Conservation (phyloP, 2,329 filamentous ascomycete species). For the Botrytis galanthina region DNA sequence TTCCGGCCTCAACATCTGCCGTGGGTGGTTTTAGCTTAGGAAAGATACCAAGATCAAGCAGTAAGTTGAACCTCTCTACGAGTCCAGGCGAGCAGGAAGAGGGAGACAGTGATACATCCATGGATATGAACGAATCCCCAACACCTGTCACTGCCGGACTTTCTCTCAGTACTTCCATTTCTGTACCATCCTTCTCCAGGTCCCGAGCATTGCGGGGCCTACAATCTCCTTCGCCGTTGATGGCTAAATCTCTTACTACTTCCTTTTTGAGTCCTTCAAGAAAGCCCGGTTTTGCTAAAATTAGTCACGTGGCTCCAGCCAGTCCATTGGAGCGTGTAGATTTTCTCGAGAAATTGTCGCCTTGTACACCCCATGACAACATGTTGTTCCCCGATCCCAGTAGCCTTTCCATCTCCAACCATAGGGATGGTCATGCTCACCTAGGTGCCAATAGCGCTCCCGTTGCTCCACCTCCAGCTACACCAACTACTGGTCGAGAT, state of each 20-base stretch:
- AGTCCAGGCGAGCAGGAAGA: conserved; percentile 31
- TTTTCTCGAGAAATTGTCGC: conserved; percentile 53
- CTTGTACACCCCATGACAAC: conserved; percentile 75
- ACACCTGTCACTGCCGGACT: conserved; percentile 39
- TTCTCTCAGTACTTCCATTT: conserved; percentile 38
- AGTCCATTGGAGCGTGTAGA: conserved; percentile 59
- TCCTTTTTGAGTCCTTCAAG: conserved; percentile 36
- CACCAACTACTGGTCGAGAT: conserved; percentile 66
- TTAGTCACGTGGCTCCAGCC: conserved; percentile 51
- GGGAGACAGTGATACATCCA: conserved; percentile 35
- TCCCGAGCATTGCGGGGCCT: conserved; percentile 39
- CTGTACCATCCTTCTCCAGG: conserved; percentile 43
- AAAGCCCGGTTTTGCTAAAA: conserved; percentile 53
- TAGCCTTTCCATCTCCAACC: conserved; percentile 75
- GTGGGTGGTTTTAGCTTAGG: conserved; percentile 32
- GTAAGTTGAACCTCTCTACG: conserved; percentile 40
- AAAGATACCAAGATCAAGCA: conserved; percentile 37
- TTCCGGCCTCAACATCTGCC: conserved; percentile 31
- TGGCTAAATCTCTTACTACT: conserved; percentile 34
- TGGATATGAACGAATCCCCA: conserved; percentile 38
- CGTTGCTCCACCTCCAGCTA: conserved; percentile 66
- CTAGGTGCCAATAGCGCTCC: conserved; percentile 41
- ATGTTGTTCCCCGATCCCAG: conserved; percentile 77
- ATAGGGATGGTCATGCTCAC: conserved; percentile 39
- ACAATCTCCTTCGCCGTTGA: conserved; percentile 31